Percentiles rank a stretch among this genome's conserved stretches.
Evolutionary conservation across 106 monocot genomes (phyloP).

Genomic region (Allium fistulosum): DNA sequence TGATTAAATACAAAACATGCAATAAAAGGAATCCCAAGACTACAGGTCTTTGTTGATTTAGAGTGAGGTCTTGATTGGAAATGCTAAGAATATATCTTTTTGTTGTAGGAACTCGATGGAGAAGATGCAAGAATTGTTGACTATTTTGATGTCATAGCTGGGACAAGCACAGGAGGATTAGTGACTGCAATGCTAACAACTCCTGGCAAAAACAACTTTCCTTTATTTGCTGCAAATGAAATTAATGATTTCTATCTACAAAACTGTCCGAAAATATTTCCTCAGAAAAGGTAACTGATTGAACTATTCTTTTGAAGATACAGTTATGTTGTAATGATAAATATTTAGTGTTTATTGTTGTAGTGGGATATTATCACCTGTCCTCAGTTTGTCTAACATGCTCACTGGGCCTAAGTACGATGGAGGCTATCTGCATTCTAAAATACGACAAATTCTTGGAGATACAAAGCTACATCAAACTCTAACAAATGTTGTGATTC

Average conservation of each 20-base stretch:
- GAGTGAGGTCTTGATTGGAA: too few species aligned
- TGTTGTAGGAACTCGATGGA: neutral
- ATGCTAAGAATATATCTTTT: too few species aligned
- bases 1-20: too few species aligned
- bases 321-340: neutral
- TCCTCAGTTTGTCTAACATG: neutral
- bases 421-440: conserved; percentile 39
- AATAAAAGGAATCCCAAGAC: too few species aligned
- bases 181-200: neutral
- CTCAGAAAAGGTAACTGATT: neutral
- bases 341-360: neutral
- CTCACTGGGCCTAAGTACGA: conserved; percentile 44
- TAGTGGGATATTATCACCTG: conserved; percentile 4
- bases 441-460: conserved; percentile 27
- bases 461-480: conserved; percentile 30
- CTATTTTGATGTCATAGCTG: neutral
- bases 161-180: neutral
- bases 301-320: neutral
- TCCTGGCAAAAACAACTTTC: neutral
- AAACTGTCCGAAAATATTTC: neutral
- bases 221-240: neutral
- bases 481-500: conserved; percentile 47
- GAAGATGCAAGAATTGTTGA: neutral
- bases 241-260: neutral
- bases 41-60: too few species aligned